Evolutionary conservation across 2,329 filamentous ascomycete genomes (phyloP).

Genomic region (Geosmithia flava): DNA sequence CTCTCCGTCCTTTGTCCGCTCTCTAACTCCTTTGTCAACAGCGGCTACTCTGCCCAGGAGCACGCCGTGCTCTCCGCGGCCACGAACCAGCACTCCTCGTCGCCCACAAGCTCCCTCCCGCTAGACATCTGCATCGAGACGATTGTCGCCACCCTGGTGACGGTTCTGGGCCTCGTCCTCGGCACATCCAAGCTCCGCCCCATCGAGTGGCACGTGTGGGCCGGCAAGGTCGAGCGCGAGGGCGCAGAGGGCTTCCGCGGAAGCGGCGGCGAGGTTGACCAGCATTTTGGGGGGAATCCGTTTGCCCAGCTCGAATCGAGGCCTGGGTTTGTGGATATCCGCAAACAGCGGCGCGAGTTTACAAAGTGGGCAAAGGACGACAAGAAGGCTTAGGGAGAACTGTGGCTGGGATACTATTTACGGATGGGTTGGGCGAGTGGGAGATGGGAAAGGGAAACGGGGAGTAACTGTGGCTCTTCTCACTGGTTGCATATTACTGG

Average conservation of each 20-base stretch:
- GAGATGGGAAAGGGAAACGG: background rate
- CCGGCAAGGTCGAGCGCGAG: slow-evolving; percentile 71
- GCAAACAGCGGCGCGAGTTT: slow-evolving; percentile 70
- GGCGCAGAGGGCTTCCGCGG: slow-evolving; percentile 46
- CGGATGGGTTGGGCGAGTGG: background rate
- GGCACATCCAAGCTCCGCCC: slow-evolving; percentile 70
- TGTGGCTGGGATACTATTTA: background rate
- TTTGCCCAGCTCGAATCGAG: slow-evolving; percentile 70
- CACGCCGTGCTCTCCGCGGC: slow-evolving; percentile 63
- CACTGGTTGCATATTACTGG: no score
- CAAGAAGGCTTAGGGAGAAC: slow-evolving; percentile 5
- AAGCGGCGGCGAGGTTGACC: slow-evolving; percentile 52
- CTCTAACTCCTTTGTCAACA: slow-evolving; percentile 22
- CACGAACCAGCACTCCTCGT: slow-evolving; percentile 24
- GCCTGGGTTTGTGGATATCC: slow-evolving; percentile 78
- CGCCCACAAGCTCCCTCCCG: slow-evolving; percentile 35
- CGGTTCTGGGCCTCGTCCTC: slow-evolving; percentile 73
- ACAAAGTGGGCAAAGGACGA: slow-evolving; percentile 52
- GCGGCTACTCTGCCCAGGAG: slow-evolving; percentile 94
- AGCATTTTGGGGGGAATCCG: slow-evolving; percentile 63
- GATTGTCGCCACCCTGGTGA: slow-evolving; percentile 62
- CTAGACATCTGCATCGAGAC: slow-evolving; percentile 84
- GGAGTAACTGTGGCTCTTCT: no score
- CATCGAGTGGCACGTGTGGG: slow-evolving; percentile 73
- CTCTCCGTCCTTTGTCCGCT: background rate